Evolutionary conservation across 2,329 filamentous ascomycete genomes (phyloP).

Genomic region (Aschersonia sp.): DNA sequence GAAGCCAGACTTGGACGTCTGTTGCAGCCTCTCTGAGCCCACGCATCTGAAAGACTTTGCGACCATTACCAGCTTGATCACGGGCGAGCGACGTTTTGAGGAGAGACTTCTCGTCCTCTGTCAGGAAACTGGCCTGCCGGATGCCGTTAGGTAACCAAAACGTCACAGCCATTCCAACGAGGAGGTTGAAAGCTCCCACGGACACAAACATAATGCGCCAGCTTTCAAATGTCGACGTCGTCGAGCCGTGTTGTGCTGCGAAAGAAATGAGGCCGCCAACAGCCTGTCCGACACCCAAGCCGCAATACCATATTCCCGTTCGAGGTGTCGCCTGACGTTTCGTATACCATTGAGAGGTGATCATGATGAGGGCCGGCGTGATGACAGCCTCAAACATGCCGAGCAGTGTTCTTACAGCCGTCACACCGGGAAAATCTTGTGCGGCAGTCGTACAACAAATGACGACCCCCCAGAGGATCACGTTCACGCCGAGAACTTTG

Average conservation of each 20-base stretch:
- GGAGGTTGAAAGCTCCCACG: slow-evolving; percentile 29
- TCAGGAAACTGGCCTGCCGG: slow-evolving; percentile 8
- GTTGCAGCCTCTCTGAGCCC: slow-evolving; percentile 25
- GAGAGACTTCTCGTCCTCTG: slow-evolving; percentile 13
- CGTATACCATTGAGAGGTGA: slow-evolving; percentile 25
- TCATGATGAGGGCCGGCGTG: slow-evolving; percentile 34
- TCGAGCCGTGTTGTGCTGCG: slow-evolving; percentile 33
- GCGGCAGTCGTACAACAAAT: slow-evolving; percentile 28
- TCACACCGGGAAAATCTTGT: slow-evolving; percentile 24
- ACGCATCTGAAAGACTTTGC: slow-evolving; percentile 21
- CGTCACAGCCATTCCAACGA: slow-evolving; percentile 27
- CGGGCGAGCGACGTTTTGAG: slow-evolving; percentile 44
- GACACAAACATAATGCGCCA: slow-evolving; percentile 40
- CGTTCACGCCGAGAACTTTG: slow-evolving; percentile 18
- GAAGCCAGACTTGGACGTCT: slow-evolving; percentile 26
- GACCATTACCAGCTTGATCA: slow-evolving; percentile 26
- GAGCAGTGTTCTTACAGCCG: slow-evolving; percentile 27
- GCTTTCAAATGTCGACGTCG: slow-evolving; percentile 14
- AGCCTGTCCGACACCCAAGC: slow-evolving; percentile 16
- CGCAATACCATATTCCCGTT: slow-evolving; percentile 21
- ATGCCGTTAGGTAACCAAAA: slow-evolving; percentile 25
- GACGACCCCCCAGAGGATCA: slow-evolving; percentile 19
- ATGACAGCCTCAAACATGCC: slow-evolving; percentile 33
- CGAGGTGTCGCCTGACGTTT: slow-evolving; percentile 28
- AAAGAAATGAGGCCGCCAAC: slow-evolving; percentile 32